phyloP scores from a whole-genome alignment of 495 filamentous ascomycete genomes.

The Chaetomium cochliodes region DNA sequence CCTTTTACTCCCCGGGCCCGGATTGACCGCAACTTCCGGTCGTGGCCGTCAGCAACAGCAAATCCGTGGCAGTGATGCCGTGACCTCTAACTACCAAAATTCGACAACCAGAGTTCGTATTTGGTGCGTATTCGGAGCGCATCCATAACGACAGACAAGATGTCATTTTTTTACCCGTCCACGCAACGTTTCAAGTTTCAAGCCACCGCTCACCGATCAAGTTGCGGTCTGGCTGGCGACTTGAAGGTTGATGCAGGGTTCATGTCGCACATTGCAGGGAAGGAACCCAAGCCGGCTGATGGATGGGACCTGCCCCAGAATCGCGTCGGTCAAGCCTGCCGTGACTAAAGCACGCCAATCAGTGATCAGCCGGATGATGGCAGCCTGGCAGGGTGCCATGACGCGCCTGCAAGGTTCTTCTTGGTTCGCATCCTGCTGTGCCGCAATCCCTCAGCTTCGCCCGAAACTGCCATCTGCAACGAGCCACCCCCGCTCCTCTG shows the following conservation, averaged over 20 bases:
- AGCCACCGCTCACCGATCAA: not conserved
- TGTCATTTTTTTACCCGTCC: too few relatives aligned
- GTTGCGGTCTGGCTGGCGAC: not conserved
- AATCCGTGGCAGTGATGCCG: too few relatives aligned
- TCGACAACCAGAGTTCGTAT: too few relatives aligned
- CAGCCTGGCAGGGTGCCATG: conserved; percentile 11
- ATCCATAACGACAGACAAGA: too few relatives aligned
- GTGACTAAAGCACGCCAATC: not conserved
- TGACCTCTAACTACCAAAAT: too few relatives aligned
- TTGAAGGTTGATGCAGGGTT: not conserved
- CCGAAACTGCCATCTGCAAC: not conserved
- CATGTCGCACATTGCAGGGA: not conserved
- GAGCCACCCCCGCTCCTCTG: not conserved
- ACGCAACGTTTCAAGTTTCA: too few relatives aligned
- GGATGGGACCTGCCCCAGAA: not conserved
- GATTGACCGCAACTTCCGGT: too few relatives aligned
- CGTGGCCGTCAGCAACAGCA: too few relatives aligned
- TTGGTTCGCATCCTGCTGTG: conserved; percentile 17
- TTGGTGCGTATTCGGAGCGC: too few relatives aligned
- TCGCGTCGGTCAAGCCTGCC: not conserved
- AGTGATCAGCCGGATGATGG: not conserved
- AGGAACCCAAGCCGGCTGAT: not conserved
- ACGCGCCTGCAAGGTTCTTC: conserved; percentile 28
- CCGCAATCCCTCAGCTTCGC: conserved; percentile 2
- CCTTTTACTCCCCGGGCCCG: too few relatives aligned